Evolutionary conservation across 2,329 filamentous ascomycete species (phyloP), one percentile per base, ranked within the genome.

Genomic region (Botryosphaeria dothidea): DNA sequence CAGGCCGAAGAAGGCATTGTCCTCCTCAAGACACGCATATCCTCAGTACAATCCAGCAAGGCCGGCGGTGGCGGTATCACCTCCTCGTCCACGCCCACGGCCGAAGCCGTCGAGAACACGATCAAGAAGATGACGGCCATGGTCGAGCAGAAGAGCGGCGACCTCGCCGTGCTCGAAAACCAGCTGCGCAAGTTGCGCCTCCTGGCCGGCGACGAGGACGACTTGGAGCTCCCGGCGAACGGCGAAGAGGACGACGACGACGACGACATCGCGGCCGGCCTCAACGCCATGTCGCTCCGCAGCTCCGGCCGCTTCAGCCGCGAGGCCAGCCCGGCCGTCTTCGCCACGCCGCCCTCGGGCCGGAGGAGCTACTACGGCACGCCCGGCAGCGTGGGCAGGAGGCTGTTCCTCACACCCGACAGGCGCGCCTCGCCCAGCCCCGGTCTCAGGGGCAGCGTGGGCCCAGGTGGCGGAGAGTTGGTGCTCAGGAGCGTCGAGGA

Each of bases 51-150:
- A 48, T 78, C 79, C 4, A 80, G 85, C 1, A 83, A 84, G 7
- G 84, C 83, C 19, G 81, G 81, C 56, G 41, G 45, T 17, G 75
- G 80, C 46, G 84, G 73, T 29, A 51, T 31, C 11, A 72, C 72
- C 21, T 69, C 67, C 2, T 69, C 68, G 25, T 69, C 71, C 0
- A 86, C 89, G 4, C 95, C 95, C 0, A 97, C 93, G 0, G 92
- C 97, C 9, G 95, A 97, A 71, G 92, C 92, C 0, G 92, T 99
- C 21, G 90, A 93, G 70, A 92, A 91, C 66, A 99, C 95, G 0
- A 96, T 99, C 69, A 83, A 84, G 65, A 97, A 95, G 74, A 93
- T 99, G 90, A 97, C 93, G 36, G 86, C 83, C 66, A 94, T 97
- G 90, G 91, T 91, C 0, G 92, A 98, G 82, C 92, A 92, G 79